These are phyloP conservation scores for Platanthera zijinensis DNA, from an alignment of 106 monocot genomes.

Conservation along the genomic window DNA sequence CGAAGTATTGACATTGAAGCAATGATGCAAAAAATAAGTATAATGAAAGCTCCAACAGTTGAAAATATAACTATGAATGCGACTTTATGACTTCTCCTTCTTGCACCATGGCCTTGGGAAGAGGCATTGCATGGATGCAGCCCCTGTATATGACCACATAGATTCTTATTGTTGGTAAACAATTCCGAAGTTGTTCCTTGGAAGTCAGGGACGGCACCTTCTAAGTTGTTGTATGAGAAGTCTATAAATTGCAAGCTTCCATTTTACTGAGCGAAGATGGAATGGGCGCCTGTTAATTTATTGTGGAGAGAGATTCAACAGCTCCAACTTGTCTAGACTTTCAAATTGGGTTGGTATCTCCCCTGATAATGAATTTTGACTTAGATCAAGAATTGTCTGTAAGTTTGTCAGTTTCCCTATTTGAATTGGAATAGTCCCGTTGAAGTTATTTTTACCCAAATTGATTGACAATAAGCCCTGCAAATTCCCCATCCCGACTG, in stretches of 20 bases:
- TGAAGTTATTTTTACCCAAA: conserved; percentile 10
- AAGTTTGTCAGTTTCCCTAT: conserved; percentile 19
- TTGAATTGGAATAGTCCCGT: conserved; percentile 18
- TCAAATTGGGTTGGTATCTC: conserved; percentile 13
- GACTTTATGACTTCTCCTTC: neutral
- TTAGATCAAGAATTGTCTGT: conserved; percentile 20
- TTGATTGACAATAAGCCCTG: neutral
- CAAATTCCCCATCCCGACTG: conserved; percentile 7
- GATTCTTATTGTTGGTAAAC: conserved; percentile 14
- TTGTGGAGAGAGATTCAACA: conserved; percentile 27
- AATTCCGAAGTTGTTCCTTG: neutral
- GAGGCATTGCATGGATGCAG: neutral
- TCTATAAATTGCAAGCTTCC: conserved; percentile 14
- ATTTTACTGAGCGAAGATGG: conserved; percentile 9
- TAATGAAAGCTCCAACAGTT: neutral
- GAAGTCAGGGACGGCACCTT: conserved; percentile 18
- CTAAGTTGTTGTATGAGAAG: conserved; percentile 25
- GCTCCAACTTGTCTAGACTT: conserved; percentile 6
- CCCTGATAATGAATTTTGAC: conserved; percentile 17
- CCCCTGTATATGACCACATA: conserved; percentile 14
- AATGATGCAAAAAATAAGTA: neutral
- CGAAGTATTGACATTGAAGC: neutral
- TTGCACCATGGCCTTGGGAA: neutral
- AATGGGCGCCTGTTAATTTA: conserved; percentile 8
- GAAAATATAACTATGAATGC: neutral